Base-by-base conservation (phyloP, 2,329 filamentous ascomycete genomes). In the Talaromyces sp. region DNA sequence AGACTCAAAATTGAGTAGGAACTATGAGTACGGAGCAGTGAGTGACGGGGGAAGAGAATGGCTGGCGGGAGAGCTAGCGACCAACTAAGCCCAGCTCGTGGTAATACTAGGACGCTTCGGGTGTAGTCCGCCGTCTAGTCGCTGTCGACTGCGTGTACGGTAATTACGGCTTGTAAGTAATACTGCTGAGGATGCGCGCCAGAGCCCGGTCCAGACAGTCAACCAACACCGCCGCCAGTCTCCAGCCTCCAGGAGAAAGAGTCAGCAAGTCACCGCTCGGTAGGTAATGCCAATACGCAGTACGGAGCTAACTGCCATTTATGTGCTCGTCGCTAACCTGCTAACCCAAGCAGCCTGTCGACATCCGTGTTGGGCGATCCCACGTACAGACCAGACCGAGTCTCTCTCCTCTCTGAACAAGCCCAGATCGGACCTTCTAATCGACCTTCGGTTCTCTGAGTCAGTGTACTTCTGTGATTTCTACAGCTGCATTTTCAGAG, bases 391-490 rank as follows among this genome's bases (percentile, higher is more conserved):
- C 61, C 60, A 61, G 58, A 37, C 59, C 31, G 7, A 52, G 27
- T 25, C 31, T 45, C 39, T 61, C 63, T 66, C 64, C 66, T 66
- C 68, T 68, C 63, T 25, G 45, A 31, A 50, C 63, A 27, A 19
- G 3, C 15, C n/a, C 37, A 27, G 37, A 22, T 50, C 41, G 45
- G 37, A 62, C 43, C 25, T 35, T 25, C 37, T 19, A 17, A 37
- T 54, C 47, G 37, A 33, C 57, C 33, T 25, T 47, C 47, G 37
- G 11, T 45, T 43, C 43, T 50, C 41, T 54, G 49, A 70, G 69
- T 69, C 69, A 69, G 63, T 69, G 67, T 70, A 69, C 68, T 69
- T 69, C 50, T 65, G 41, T 57, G 49, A 50, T 63, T 49, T 50
- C 37, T 59, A 49, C 54, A 61, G 47, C 65, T 67, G n/a, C 64